Evolutionary conservation across 2,329 filamentous ascomycete species (phyloP).

Genomic region (Neopestalotiopsis sp.): DNA sequence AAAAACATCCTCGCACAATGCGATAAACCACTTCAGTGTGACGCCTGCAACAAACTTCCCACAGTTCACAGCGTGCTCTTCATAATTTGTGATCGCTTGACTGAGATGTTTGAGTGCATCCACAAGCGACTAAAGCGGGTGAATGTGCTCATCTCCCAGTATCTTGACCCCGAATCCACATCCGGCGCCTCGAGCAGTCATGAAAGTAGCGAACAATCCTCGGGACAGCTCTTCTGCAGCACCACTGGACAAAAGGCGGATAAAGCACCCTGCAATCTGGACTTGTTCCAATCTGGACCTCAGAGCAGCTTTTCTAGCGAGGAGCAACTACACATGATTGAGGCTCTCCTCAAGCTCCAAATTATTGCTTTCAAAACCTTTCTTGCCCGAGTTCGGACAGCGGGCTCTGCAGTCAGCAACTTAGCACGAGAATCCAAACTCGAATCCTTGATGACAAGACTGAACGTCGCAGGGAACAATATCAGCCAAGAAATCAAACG

Average conservation of each 20-base stretch:
- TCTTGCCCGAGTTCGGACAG: constrained; percentile 22
- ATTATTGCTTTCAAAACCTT: constrained; percentile 32
- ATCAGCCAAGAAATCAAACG: constrained; percentile 16
- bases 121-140: constrained; percentile 25
- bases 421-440: constrained; percentile 26
- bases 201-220: constrained; percentile 31
- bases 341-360: constrained; percentile 33
- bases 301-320: constrained; percentile 33
- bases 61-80: constrained; percentile 31
- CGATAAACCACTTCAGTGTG: constrained; percentile 32
- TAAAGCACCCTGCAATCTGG: constrained; percentile 28
- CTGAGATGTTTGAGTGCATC: constrained; percentile 36
- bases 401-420: constrained; percentile 17
- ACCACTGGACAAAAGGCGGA: constrained; percentile 19
- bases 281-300: constrained; percentile 33
- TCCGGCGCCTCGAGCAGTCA: not conserved
- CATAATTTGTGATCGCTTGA: constrained; percentile 35
- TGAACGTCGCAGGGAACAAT: constrained; percentile 22
- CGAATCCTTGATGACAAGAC: constrained; percentile 22
- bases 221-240: constrained; percentile 32
- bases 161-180: not conserved
- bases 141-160: constrained; percentile 8
- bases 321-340: constrained; percentile 38
- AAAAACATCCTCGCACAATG: constrained; percentile 37
- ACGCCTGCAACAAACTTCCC: constrained; percentile 22